Percentiles rank a stretch among this genome's conserved stretches.
Conservation (phyloP, 75 land plant genomes). For the Azolla pinnata region DNA sequence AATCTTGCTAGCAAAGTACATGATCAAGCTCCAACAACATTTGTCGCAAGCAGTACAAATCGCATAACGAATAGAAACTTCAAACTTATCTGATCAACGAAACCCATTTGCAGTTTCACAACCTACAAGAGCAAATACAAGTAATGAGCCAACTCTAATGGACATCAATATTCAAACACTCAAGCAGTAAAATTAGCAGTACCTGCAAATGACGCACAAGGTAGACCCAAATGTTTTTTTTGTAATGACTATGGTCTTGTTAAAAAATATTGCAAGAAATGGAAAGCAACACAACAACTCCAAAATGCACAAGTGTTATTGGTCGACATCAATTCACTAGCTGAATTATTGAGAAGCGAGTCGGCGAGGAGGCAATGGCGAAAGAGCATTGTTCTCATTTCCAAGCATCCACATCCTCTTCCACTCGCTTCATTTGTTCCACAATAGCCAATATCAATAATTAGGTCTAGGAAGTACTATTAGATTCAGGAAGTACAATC, state of each 20-base stretch:
- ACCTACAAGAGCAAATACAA: too few species aligned
- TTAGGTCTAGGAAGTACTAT: background rate
- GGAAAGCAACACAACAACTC: background rate
- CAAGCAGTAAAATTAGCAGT: background rate
- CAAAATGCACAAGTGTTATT: background rate
- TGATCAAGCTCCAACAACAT: conserved; percentile 1
- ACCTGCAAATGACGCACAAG: background rate
- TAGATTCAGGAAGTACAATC: background rate
- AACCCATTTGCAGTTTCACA: background rate
- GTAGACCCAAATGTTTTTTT: conserved; percentile 1
- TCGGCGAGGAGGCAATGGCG: background rate
- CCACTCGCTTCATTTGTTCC: background rate
- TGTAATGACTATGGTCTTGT: conserved; percentile 5
- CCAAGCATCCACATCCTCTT: background rate
- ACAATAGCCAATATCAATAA: background rate
- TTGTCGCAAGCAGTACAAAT: background rate
- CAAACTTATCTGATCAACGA: background rate
- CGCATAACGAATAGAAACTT: conserved; percentile 1
- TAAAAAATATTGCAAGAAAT: background rate
- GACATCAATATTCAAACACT: conserved; percentile 1
- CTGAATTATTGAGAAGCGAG: background rate
- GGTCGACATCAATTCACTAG: background rate
- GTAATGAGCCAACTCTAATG: background rate
- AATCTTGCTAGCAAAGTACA: background rate
- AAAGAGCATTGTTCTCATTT: background rate